A percentile compares a stretch with the other conserved stretches of the same genome.
Conservation (phyloP, 805 yeast genomes). For the Yarrowia sp. region DNA sequence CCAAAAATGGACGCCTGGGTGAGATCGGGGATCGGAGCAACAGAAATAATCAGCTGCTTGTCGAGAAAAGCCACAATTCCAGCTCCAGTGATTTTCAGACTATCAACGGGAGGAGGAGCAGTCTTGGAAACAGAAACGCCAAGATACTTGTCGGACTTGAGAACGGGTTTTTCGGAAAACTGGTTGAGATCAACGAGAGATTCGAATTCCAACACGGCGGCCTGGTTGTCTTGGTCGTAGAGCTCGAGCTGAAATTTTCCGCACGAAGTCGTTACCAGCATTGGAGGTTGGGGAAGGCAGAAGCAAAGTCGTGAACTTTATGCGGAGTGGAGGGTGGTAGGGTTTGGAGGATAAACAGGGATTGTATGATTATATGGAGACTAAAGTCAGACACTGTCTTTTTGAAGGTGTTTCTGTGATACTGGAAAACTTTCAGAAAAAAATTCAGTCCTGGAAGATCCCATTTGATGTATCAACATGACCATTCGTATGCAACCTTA, state of each 20-base stretch:
- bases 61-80: conserved; percentile 31
- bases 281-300: conserved; percentile 22
- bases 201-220: conserved; percentile 31
- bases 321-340: neutral
- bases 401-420: too few relatives aligned
- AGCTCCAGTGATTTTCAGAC: conserved; percentile 33
- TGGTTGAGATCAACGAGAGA: conserved; percentile 29
- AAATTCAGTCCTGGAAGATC: too few relatives aligned
- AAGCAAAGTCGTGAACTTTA: conserved; percentile 26
- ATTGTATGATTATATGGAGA: too few relatives aligned
- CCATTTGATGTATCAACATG: too few relatives aligned
- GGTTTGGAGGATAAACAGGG: too few relatives aligned
- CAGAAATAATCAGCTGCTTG: conserved; percentile 19
- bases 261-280: conserved; percentile 35
- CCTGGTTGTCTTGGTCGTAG: conserved; percentile 32
- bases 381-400: too few relatives aligned
- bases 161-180: conserved; percentile 3
- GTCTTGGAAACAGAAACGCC: conserved; percentile 3
- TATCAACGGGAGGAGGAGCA: conserved; percentile 20
- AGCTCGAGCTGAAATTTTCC: conserved; percentile 38
- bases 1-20: conserved; percentile 13
- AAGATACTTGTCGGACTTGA: conserved; percentile 22
- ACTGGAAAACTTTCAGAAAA: too few relatives aligned
- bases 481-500: too few relatives aligned
- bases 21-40: conserved; percentile 31